These are phyloP conservation scores for Aspergillus taichungensis DNA, from an alignment of 495 filamentous ascomycete genomes.

Conservation along the genomic window DNA sequence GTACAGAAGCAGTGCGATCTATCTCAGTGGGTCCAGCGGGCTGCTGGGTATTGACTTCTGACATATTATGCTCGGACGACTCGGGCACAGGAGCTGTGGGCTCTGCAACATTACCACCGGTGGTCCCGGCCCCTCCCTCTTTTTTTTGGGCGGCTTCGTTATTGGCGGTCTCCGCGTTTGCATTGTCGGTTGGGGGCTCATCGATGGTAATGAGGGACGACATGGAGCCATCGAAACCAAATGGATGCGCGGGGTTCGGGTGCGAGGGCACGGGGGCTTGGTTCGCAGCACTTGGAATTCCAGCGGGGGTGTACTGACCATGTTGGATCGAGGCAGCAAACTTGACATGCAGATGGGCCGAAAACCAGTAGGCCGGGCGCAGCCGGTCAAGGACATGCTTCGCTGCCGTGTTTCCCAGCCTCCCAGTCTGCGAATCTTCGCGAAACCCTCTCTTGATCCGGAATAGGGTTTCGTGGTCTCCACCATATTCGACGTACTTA, in stretches of 20 bases:
- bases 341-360: constrained; percentile 84
- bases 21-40: no score
- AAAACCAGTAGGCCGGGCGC: constrained; percentile 83
- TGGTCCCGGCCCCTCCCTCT: no score
- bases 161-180: neutral
- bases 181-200: neutral
- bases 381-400: constrained; percentile 69
- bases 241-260: constrained; percentile 1
- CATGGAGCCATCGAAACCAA: constrained; percentile 16
- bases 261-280: neutral
- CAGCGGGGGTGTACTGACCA: constrained; percentile 21
- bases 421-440: constrained; percentile 61
- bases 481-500: constrained; percentile 62
- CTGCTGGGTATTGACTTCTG: no score
- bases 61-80: no score
- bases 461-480: constrained; percentile 56
- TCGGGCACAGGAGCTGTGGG: no score
- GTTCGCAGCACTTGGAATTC: neutral
- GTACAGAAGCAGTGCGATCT: no score
- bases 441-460: constrained; percentile 61
- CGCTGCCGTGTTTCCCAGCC: constrained; percentile 69
- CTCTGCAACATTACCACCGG: no score
- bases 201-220: constrained; percentile 1
- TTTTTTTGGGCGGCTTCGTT: neutral
- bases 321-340: constrained; percentile 67